Evolutionary conservation across 129 eudicot species (phyloP).

Genomic region (Solidago caesia): DNA sequence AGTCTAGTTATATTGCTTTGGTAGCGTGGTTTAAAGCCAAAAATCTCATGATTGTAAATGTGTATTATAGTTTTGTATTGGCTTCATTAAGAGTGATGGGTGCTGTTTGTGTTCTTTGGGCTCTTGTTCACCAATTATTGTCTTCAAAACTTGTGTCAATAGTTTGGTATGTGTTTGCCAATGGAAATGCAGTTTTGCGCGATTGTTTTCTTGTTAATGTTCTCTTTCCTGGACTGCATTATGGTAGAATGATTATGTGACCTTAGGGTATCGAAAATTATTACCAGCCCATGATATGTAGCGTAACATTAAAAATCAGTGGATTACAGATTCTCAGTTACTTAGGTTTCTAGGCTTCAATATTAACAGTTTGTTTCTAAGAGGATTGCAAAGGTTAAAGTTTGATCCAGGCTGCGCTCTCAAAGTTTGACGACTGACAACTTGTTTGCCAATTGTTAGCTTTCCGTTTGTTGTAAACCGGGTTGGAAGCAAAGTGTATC

Average conservation of each 20-base stretch:
- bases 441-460: not conserved
- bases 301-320: not conserved
- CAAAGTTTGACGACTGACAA: not conserved
- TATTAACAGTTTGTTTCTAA: too few species aligned
- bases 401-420: not conserved
- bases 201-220: not conserved
- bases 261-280: not conserved
- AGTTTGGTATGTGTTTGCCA: constrained; percentile 26
- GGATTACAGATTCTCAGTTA: not conserved
- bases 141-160: constrained; percentile 25
- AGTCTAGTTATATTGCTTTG: constrained; percentile 11
- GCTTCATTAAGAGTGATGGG: constrained; percentile 34
- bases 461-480: not conserved
- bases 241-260: constrained; percentile 3
- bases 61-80: constrained; percentile 37
- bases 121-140: constrained; percentile 19
- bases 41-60: constrained; percentile 29
- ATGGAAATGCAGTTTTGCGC: constrained; percentile 14
- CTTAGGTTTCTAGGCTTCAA: not conserved
- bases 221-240: not conserved
- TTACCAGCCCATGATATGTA: not conserved
- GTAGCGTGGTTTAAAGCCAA: constrained; percentile 11
- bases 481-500: not conserved
- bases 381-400: not conserved
- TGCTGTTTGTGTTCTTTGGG: constrained; percentile 35